Base-by-base conservation (phyloP, 768 basidiomycete genomes). In the Suillus brevipes region DNA sequence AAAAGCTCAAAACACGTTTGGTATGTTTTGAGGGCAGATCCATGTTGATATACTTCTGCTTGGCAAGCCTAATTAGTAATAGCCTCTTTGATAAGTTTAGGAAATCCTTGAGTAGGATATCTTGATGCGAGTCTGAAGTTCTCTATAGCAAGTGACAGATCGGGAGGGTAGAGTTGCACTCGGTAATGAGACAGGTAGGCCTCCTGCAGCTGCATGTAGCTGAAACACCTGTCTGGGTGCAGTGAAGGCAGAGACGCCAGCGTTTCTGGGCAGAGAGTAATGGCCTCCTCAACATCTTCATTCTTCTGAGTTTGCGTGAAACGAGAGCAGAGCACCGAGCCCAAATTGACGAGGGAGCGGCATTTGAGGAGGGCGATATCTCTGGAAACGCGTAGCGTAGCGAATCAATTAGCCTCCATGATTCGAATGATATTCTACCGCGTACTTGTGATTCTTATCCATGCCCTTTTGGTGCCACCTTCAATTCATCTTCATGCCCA, bases 321-420 rank as follows among this genome's bases (percentile, higher is more conserved):
- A 31, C 31, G 31, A 31, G 31, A 31, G 31, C 31, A 31, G 31
- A 31, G 31, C 31, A 31, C 31, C 4, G 31, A 31, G 31, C 31
- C 4, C 31, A 31, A 31, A 4, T 31, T 31, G 2, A 31, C 37
- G 4, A 34, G 38, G 0, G 89, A 88, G 34, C 94, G 87, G 66
- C 92, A 89, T 76, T 92, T 93, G 66, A 99, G 78, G 59, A 99
- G 78, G 74, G 97, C 96, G 68, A 99, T 98, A 73, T 97, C 53
- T 55, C 53, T 55, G n/a, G 12, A n/a, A 55, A n/a, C 3, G 34
- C 12, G 1, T 55, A 55, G 20, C 20, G 34, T 20, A 36, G 12
- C 20, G 4, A 5, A 20, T 6, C 31, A 2, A 53, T 55, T 55
- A 55, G 34, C 18, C 34, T 20, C 13, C 1, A 36, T 34, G 31